Evolutionary conservation across 176 grass and related monocot genomes (phyloP), one percentile per base, ranked within the genome.

Genomic region (Aegilops tauschii): DNA sequence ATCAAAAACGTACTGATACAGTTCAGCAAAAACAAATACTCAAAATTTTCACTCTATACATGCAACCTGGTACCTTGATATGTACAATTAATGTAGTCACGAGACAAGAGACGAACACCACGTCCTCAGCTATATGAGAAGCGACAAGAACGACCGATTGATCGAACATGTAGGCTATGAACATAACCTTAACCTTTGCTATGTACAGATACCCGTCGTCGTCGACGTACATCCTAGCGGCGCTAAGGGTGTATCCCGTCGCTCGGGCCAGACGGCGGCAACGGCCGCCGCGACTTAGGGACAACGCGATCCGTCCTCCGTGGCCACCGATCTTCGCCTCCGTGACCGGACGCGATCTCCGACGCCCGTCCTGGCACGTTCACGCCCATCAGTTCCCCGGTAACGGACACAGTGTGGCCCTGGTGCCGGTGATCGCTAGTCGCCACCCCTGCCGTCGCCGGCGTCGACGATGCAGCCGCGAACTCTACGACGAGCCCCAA

Each of bases 201-300:
- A 40, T 40, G 12, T 42, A 18, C 62, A 13, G 2, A 12, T 28
- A 42, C 49, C 28, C 30, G 47, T 77, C 28, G 18, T 77, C 8
- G 16, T n/a, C 3, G 10, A 61, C 18, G 16, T n/a, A 21, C 3
- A 78, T 31, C 21, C 20, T 20, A 10, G 20, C 20, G 20, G 20
- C 52, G 54, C 31, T 85, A 85, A 42, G 81, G 14, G 73, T 86
- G 88, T 2, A 72, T 79, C 6, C 79, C 56, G 10, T 63, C 21
- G 72, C 88, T 90, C 4, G 88, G 83, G 62, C 83, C 78, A 21
- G 83, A 90, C 71, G 83, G 88, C 52, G 64, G 81, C 65, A 88
- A 56, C 39, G 54, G n/a, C 16, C 49, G 39, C 34, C 72, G 63
- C 29, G 52, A 44, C 30, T 9, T 72, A 6, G n/a, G 10, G n/a